These are phyloP conservation scores for Aspergillus pseudoterreus DNA, from an alignment of 2,329 filamentous ascomycete species.

Conservation along the genomic window DNA sequence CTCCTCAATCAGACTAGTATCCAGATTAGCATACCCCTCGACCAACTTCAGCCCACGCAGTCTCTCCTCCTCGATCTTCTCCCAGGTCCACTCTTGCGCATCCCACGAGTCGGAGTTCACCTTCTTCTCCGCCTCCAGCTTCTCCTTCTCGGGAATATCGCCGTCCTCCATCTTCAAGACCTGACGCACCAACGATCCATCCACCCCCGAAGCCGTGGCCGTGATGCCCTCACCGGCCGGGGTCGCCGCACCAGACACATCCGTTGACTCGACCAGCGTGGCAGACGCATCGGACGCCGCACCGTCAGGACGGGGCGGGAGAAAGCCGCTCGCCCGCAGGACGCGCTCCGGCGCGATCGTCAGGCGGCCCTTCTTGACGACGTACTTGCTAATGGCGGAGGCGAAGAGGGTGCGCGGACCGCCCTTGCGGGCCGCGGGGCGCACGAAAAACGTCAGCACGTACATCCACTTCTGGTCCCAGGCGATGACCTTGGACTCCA, in stretches of 20 bases:
- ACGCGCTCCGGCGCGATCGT: slow-evolving; percentile 80
- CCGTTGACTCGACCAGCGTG: slow-evolving; percentile 14
- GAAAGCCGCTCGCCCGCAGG: slow-evolving; percentile 65
- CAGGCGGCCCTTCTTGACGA: slow-evolving; percentile 75
- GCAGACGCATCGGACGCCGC: slow-evolving; percentile 14
- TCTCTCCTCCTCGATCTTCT: slow-evolving; percentile 57
- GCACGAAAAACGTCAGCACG: slow-evolving; percentile 69
- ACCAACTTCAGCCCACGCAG: slow-evolving; percentile 53
- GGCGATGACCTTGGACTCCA: slow-evolving; percentile 65
- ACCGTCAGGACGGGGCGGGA: slow-evolving; percentile 69
- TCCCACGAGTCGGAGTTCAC: slow-evolving; percentile 30
- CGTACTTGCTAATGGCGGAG: slow-evolving; percentile 73
- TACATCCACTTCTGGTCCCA: slow-evolving; percentile 86
- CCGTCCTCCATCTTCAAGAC: slow-evolving; percentile 33
- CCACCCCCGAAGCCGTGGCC: slow-evolving; percentile 28
- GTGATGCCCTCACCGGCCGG: slow-evolving; percentile 32
- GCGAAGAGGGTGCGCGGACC: slow-evolving; percentile 65
- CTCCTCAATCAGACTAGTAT: slow-evolving; percentile 49
- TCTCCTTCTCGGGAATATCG: slow-evolving; percentile 21
- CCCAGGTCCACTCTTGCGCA: slow-evolving; percentile 55
- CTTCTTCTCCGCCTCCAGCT: slow-evolving; percentile 29
- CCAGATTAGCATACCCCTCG: slow-evolving; percentile 52
- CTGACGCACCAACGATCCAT: slow-evolving; percentile 33
- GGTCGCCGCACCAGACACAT: slow-evolving; percentile 29
- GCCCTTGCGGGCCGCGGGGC: slow-evolving; percentile 42